Evolutionary conservation across 345 rosid genomes (phyloP), one percentile per base, ranked within the genome.

Genomic region (Ricinus communis): DNA sequence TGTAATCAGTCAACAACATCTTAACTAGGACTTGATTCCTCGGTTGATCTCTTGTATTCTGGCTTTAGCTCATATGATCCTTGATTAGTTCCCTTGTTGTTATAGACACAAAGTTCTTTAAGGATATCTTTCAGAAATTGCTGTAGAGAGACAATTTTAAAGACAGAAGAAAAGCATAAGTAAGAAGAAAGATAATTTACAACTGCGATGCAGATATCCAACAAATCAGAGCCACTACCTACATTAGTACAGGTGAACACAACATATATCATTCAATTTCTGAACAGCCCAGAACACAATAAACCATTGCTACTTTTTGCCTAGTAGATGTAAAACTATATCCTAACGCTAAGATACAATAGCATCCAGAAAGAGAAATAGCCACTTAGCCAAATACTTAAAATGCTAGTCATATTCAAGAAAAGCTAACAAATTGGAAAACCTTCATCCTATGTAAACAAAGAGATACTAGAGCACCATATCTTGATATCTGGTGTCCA

Each of bases 31-130:
- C 62, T 24, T 66, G 79, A 69, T 21, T 86, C 87, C 11, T 85
- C 86, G 11, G 49, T 28, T 18, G 93, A 57, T 79, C 69, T 87
- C 88, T 84, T 89, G 85, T 90, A 90, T 76, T 93, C 98, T 24
- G 88, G 91, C 89, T 93, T 93, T 68, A 93, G 86, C 85, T 90
- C 93, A 72, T 93, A 93, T 49, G 98, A 82, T 70, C 97, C 97
- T 81, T 90, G 98, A 76, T 86, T 89, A 16, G 84, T 79, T 60
- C 97, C 98, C 78, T 87, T 93, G 83, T 90, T 93, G 73, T 90
- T 93, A 87, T 87, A 93, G 25, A 93, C 86, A 68, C 96, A 90
- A 12, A 93, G 93, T 62, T 93, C 95, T 76, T 84, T 90, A 24
- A 93, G 86, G 66, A 93, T 78, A 66, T 89, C 97, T 81, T 90